Base-by-base conservation (phyloP, 495 filamentous ascomycete species). In the Lentithecium fluviatile region DNA sequence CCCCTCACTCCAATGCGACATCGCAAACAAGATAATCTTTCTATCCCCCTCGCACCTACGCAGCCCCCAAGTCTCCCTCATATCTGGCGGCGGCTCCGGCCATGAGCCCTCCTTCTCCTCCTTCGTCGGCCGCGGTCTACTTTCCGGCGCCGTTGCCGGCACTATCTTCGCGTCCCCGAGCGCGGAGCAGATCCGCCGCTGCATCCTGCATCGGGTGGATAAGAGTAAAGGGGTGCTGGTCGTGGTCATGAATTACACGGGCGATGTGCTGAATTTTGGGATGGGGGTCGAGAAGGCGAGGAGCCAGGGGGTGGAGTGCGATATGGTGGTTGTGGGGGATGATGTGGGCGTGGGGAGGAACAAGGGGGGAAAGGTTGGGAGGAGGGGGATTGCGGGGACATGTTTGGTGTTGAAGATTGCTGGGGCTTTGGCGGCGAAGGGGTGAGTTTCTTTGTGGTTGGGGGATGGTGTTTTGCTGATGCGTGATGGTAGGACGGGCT, bases 311-410 rank as follows among this genome's bases (percentile, higher is more conserved):
- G 74, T 91, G 46, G 75, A 85, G 25, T 88, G 91, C 0, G 91
- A 97, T 71, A 96, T 97, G 86, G 86, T 96, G 21, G 86, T 96
- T 10, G 91, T 97, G 32, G 90, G 85, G n/a, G 94, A 98, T 66
- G 94, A 98, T 73, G 94, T 92, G 0, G 91, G 93, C 19, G 94
- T 98, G 29, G 94, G 94, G 0, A 79, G 91, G 58, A 77, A 76
- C 46, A 86, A 86, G 74, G 83, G 87, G 6, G 93, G 94, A 2
- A 97, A 96, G 73, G 94, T 97, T 7, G 94, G 94, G 12, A 79
- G 94, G 55, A 80, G 94, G 68, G 94, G 94, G 42, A 90, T 98
- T 68, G 91, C 89, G 17, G 94, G 94, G 24, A 95, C 91, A 45
- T 88, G 93, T 21, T 72, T 97, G 23, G 88, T 96, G 23, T 80